A percentile compares a stretch with the other conserved stretches of the same genome.
phyloP scores from a whole-genome alignment of 2,329 filamentous ascomycete genomes.

The Xylariales sp. region DNA sequence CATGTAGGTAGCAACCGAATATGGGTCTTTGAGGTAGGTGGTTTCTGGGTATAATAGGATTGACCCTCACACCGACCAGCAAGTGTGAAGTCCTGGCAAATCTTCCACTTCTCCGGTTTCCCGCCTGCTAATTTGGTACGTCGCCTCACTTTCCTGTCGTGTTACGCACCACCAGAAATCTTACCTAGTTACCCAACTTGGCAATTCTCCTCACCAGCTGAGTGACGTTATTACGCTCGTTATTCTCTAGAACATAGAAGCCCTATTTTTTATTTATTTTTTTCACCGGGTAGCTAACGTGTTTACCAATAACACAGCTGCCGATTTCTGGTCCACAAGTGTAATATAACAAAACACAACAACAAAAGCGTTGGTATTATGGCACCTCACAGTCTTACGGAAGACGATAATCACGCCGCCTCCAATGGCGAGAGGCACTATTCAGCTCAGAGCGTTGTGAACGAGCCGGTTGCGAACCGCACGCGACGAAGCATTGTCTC shows the following conservation, averaged over 20 bases:
- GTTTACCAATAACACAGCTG: not conserved
- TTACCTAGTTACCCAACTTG: constrained; percentile 8
- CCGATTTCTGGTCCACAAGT: not conserved
- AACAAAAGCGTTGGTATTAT: constrained; percentile 36
- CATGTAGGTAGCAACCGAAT: constrained; percentile 26
- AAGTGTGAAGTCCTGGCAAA: constrained; percentile 22
- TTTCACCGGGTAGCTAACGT: not conserved
- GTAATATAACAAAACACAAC: constrained; percentile 8
- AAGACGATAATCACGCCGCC: constrained; percentile 44
- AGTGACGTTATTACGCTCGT: constrained; percentile 12
- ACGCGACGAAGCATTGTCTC: constrained; percentile 48
- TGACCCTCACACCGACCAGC: constrained; percentile 33
- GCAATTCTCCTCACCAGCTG: constrained; percentile 2
- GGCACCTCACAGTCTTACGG: constrained; percentile 48
- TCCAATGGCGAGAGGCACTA: constrained; percentile 26
- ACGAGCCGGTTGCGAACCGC: constrained; percentile 13
- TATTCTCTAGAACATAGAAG: not conserved
- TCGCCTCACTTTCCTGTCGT: constrained; percentile 14
- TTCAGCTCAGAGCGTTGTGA: constrained; percentile 2
- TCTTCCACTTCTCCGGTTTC: constrained; percentile 26
- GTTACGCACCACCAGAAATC: constrained; percentile 11
- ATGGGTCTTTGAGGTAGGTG: constrained; percentile 19
- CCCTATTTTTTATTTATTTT: constrained; percentile 1
- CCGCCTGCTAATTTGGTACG: constrained; percentile 7
- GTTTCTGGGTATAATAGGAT: constrained; percentile 31